Conservation (phyloP, 2,329 filamentous ascomycete genomes). For the Fusarium sp. region DNA sequence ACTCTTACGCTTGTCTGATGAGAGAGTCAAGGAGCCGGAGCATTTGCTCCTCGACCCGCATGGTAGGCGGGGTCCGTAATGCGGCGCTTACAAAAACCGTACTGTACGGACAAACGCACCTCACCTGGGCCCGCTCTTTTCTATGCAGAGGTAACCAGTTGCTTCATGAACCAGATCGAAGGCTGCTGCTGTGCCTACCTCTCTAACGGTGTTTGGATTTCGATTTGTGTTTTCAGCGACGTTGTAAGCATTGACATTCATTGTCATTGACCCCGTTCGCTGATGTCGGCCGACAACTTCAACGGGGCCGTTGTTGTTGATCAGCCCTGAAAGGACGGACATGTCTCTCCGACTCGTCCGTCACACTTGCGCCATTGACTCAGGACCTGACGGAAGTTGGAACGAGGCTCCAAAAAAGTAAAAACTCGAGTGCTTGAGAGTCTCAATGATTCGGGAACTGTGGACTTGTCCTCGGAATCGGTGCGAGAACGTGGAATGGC, state of each 20-base stretch:
- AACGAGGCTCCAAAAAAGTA: constrained; percentile 16
- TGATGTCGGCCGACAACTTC: constrained; percentile 2
- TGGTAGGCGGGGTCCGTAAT: constrained; percentile 46
- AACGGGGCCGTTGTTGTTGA: constrained; percentile 7
- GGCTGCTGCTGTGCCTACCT: background rate
- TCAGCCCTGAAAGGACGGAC: background rate
- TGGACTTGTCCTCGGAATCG: constrained; percentile 14
- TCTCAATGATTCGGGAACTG: background rate
- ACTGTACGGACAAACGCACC: constrained; percentile 18
- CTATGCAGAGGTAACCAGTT: constrained; percentile 7
- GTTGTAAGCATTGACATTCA: background rate
- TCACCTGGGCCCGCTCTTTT: constrained; percentile 33
- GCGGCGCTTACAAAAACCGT: constrained; percentile 47
- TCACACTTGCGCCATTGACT: constrained; percentile 34
- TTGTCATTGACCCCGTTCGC: background rate
- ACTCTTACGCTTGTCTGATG: constrained; percentile 40
- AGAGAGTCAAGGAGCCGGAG: constrained; percentile 47
- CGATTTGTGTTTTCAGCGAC: background rate
- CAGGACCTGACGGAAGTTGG: constrained; percentile 6
- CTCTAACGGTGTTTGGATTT: background rate
- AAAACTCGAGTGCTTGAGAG: constrained; percentile 6
- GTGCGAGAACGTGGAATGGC: constrained; percentile 21
- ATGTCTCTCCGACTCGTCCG: constrained; percentile 5
- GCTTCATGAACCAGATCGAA: constrained; percentile 5
- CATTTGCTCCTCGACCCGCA: constrained; percentile 50